Conservation (phyloP, 768 basidiomycete genomes). For the Pulveroboletus sp. region DNA sequence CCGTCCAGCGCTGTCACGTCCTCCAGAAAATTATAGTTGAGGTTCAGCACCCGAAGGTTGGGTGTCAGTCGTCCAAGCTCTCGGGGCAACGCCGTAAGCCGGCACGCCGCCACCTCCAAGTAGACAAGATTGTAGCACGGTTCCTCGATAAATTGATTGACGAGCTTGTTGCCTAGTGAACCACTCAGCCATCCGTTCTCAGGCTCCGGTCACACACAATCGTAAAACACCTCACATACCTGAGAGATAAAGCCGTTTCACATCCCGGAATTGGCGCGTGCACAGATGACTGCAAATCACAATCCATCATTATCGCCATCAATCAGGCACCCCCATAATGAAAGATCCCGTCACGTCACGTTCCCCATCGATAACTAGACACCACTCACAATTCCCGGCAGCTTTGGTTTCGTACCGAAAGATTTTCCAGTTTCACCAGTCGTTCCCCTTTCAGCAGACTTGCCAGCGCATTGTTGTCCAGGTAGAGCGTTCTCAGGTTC, state of each 20-base stretch:
- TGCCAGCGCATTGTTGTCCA: constrained; percentile 76
- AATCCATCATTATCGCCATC: constrained; percentile 33
- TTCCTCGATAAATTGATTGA: constrained; percentile 58
- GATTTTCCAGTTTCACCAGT: constrained; percentile 76
- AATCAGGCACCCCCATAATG: constrained; percentile 35
- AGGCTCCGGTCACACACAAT: constrained; percentile 13
- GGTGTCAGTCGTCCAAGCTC: constrained; percentile 66
- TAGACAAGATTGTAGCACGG: constrained; percentile 89
- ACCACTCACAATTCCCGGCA: constrained; percentile 69
- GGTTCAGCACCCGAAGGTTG: constrained; percentile 87
- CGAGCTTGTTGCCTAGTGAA: constrained; percentile 68
- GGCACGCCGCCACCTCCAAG: constrained; percentile 88
- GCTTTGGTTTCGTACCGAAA: constrained; percentile 88
- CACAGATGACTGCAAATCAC: constrained; percentile 40
- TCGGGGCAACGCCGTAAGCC: constrained; percentile 70
- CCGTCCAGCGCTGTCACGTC: constrained; percentile 67
- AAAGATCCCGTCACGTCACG: constrained; percentile 37
- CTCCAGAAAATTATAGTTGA: constrained; percentile 96
- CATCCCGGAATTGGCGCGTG: constrained; percentile 77
- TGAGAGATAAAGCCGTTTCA: constrained; percentile 92
- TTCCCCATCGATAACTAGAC: constrained; percentile 18
- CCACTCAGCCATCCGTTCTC: constrained; percentile 20
- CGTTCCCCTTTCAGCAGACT: constrained; percentile 52
- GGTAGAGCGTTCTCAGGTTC: constrained; percentile 85
- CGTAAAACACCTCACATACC: constrained; percentile 49